Base-by-base conservation (phyloP, 1,284 basidiomycete species). In the Tranzscheliella williamsii region DNA sequence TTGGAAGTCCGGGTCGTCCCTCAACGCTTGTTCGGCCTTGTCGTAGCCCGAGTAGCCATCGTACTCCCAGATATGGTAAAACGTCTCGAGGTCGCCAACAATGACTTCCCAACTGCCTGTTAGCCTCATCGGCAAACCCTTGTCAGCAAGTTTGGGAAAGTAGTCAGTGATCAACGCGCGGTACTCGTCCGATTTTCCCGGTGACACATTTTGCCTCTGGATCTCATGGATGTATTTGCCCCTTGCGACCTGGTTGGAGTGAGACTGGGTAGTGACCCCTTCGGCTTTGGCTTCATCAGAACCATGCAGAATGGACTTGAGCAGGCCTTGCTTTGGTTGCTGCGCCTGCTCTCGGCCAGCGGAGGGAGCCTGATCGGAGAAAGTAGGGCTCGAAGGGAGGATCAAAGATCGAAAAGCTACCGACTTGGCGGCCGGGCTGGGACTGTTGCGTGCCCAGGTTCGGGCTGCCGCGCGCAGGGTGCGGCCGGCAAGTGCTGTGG, bases 31-130 rank as follows among this genome's bases (percentile, higher is more conserved):
- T 18, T 53, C 45, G 26, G 55, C 55, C 24, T 51, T 51, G 49
- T 76, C 74, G 45, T 72, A 74, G 15, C 71, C 74, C 4, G 62
- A 57, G 26, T 76, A 76, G 16, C 69, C 67, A 22, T 73, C 58
- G 54, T 73, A 73, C 36, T 70, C 51, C 74, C 74, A 76, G 31
- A 76, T 72, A 41, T 73, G 72, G 55, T 73, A 76, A 45, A 76
- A 76, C 11, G 70, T 70, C 42, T 74, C 73, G 27, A 73, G 53
- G 15, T 75, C 72, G 20, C 73, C 73, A 3, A 76, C 64, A 21
- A 61, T 49, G 26, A 76, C 70, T 27, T 76, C 65, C 67, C 69
- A 76, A 45, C 54, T 69, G 7, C 73, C 73, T 16, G 61, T 57
- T 24, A 64, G 52, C 15, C 55, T 50, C 38, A 66, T 47, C n/a